These are phyloP conservation scores for Salvia sclarea DNA, from an alignment of 305 asterid genomes.

Conservation along the genomic window DNA sequence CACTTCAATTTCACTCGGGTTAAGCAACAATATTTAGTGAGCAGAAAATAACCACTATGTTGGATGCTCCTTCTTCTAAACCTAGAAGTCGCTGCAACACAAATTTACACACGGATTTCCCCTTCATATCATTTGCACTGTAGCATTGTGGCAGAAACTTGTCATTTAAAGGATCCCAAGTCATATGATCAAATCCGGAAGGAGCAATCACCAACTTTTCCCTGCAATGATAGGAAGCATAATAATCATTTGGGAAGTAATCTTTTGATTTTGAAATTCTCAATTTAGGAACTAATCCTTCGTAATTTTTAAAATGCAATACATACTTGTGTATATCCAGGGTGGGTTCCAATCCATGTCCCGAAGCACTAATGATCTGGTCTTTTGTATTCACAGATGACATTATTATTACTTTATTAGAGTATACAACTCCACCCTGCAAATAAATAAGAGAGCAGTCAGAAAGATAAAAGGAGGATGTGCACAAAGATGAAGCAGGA, in stretches of 20 bases:
- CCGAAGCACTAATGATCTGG: conserved; percentile 44
- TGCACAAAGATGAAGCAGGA: conserved; percentile 21
- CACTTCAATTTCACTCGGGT: conserved; percentile 10
- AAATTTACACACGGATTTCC: conserved; percentile 65
- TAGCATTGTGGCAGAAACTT: conserved; percentile 58
- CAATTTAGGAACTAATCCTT: conserved; percentile 7
- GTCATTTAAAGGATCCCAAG: conserved; percentile 80
- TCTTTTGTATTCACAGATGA: conserved; percentile 56
- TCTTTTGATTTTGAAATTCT: conserved; percentile 4
- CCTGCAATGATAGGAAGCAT: conserved; percentile 45
- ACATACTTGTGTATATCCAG: conserved; percentile 63
- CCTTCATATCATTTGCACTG: conserved; percentile 58
- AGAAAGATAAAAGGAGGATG: conserved; percentile 8
- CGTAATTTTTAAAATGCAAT: conserved; percentile 25
- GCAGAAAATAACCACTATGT: conserved; percentile 57
- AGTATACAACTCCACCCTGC: conserved; percentile 89
- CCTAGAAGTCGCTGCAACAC: conserved; percentile 57
- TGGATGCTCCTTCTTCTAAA: conserved; percentile 49
- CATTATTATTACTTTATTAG: conserved; percentile 67
- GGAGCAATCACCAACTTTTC: conserved; percentile 71
- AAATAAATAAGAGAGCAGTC: conserved; percentile 26
- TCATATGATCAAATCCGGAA: conserved; percentile 59
- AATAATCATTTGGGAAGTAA: neutral
- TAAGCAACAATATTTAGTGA: conserved; percentile 3
- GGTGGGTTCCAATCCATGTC: conserved; percentile 70